These are phyloP conservation scores for Scheffersomyces amazonensis DNA, from an alignment of 805 yeast species.

Conservation along the genomic window DNA sequence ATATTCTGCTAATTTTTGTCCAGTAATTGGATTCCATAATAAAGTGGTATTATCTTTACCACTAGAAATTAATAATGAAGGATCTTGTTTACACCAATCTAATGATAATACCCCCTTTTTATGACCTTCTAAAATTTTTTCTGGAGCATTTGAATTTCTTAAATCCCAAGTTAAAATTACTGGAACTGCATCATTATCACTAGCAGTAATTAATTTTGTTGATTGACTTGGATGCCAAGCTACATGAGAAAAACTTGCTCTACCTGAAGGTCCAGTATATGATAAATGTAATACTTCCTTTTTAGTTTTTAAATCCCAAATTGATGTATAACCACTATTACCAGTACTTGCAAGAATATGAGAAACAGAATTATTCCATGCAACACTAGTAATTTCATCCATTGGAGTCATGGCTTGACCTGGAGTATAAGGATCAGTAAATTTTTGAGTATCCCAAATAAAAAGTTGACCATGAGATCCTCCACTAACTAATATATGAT, in stretches of 20 bases:
- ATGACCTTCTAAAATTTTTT: constrained; percentile 72
- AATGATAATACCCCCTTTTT: constrained; percentile 82
- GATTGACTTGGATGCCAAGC: constrained; percentile 94
- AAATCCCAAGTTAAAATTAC: constrained; percentile 89
- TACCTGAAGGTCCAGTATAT: constrained; percentile 52
- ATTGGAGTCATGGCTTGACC: constrained; percentile 76
- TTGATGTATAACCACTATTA: constrained; percentile 78
- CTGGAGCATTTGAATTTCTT: constrained; percentile 91
- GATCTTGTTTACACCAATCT: constrained; percentile 91
- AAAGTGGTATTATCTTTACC: constrained; percentile 88
- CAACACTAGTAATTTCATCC: constrained; percentile 75
- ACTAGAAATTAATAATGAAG: constrained; percentile 74
- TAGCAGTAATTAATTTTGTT: constrained; percentile 84
- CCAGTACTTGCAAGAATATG: constrained; percentile 93
- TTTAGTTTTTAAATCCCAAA: constrained; percentile 89
- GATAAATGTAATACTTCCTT: constrained; percentile 85
- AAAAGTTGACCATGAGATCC: constrained; percentile 86
- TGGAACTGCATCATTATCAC: constrained; percentile 77
- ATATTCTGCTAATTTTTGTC: constrained; percentile 74
- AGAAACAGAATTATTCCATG: constrained; percentile 83
- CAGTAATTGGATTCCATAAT: constrained; percentile 86
- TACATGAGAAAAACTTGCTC: constrained; percentile 74
- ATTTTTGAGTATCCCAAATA: constrained; percentile 81
- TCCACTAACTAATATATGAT: constrained; percentile 76
- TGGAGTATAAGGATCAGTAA: constrained; percentile 59